Evolutionary conservation across 352 stramenopile species (phyloP), one percentile per base, ranked within the genome.

Genomic region (Globisporangium splendens): DNA sequence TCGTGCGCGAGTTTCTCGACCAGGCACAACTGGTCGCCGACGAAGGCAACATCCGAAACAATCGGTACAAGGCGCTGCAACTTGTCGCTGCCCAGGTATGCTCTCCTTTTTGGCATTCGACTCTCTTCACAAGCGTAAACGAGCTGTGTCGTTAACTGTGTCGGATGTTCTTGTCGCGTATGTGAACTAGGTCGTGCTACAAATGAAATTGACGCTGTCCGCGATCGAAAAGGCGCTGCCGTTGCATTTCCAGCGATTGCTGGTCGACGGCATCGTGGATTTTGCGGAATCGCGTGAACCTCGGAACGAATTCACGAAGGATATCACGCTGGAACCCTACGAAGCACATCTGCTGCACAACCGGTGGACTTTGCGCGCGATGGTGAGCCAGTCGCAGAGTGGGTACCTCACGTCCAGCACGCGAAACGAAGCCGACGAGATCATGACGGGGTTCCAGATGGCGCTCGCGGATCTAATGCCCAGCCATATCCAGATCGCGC

Each of bases 1-100:
- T 92, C 41, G 75, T 92, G 55, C 83, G 83, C 39, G 85, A 94
- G 66, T 90, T 94, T 63, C 68, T 94, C 24, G 79, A 91, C 64
- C 84, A 94, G 55, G 85, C 81, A 59, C 80, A 94, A 66, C 77
- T 93, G 28, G 83, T 91, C 12, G 79, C 85, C 2, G 72, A 89
- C 61, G 80, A 93, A 61, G 78, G 82, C 47, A 83, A 91, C 61
- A 68, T 72, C 31, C 77, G 81, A 61, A 89, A 91, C 68, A 85
- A 90, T 46, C 75, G 85, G 31, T 89, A 91, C 66, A 72, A 70
- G 39, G 80, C 77, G 22, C 58, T 94, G 56, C 64, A 89, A 42
- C 74, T 81, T n/a, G 54, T 91, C 18, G 85, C 85, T 13, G 85
- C 85, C 2, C 79, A 91, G 50, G 85, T 65, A 28, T 10, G 18